Conservation (phyloP, 1,139 yeast genomes). For the Pichia terricola region DNA sequence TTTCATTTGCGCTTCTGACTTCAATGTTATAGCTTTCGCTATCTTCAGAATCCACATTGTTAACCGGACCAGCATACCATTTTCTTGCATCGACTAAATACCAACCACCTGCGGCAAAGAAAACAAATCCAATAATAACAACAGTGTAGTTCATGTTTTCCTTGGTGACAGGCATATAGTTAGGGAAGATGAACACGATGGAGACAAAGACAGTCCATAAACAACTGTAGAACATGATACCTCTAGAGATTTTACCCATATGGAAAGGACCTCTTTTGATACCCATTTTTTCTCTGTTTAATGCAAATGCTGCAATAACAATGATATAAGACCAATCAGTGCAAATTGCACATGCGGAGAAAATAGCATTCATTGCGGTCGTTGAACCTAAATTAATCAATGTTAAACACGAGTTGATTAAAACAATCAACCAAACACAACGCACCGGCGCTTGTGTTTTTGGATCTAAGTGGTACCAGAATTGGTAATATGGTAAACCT, state of each 20-base stretch:
- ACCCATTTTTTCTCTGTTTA: conserved; percentile 32
- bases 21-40: background rate
- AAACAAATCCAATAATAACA: conserved; percentile 29
- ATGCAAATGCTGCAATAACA: conserved; percentile 30
- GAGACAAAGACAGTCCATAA: conserved; percentile 38
- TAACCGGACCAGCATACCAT: conserved; percentile 27
- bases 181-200: conserved; percentile 38
- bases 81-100: conserved; percentile 23
- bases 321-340: conserved; percentile 33
- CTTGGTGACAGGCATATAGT: conserved; percentile 39
- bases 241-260: conserved; percentile 25
- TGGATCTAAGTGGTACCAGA: conserved; percentile 29
- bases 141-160: conserved; percentile 42
- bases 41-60: conserved; percentile 20
- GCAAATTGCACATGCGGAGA: conserved; percentile 39
- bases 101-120: conserved; percentile 26
- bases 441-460: conserved; percentile 30
- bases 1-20: background rate
- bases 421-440: conserved; percentile 28
- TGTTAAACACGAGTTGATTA: conserved; percentile 26
- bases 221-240: conserved; percentile 27
- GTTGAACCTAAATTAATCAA: conserved; percentile 30
- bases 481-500: conserved; percentile 30
- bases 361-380: conserved; percentile 37
- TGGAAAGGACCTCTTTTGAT: conserved; percentile 29